Evolutionary conservation across 345 rosid genomes (phyloP).

Genomic region (Aquilaria sinensis): DNA sequence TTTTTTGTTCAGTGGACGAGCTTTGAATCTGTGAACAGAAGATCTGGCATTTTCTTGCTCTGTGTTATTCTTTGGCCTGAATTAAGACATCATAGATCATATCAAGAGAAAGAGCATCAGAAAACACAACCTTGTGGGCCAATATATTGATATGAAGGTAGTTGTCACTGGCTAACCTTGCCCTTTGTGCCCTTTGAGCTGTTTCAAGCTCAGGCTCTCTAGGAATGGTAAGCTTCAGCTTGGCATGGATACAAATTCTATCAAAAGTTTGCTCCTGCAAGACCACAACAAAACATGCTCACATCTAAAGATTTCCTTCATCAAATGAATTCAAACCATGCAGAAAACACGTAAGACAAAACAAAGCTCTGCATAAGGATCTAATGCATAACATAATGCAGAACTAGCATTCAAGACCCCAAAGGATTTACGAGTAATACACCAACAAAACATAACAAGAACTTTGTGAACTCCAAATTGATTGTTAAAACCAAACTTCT

Average conservation of each 20-base stretch:
- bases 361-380: too few species aligned
- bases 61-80: slow-evolving; percentile 54
- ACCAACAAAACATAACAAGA: too few species aligned
- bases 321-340: too few species aligned
- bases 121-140: too few species aligned
- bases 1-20: slow-evolving; percentile 91
- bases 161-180: slow-evolving; percentile 35
- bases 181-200: slow-evolving; percentile 71
- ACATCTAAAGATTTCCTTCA: too few species aligned
- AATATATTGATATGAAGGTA: slow-evolving; percentile 6
- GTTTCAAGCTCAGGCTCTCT: slow-evolving; percentile 92
- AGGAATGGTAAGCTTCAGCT: slow-evolving; percentile 70
- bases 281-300: slow-evolving; percentile 10
- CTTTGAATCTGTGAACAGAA: slow-evolving; percentile 62
- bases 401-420: too few species aligned
- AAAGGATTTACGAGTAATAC: too few species aligned
- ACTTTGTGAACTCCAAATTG: too few species aligned
- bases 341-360: too few species aligned
- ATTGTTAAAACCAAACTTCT: too few species aligned
- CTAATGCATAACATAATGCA: too few species aligned
- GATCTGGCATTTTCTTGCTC: slow-evolving; percentile 35
- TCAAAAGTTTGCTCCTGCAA: slow-evolving; percentile 51
- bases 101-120: background rate
- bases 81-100: slow-evolving; percentile 15
- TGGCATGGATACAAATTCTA: slow-evolving; percentile 28